Percentiles rank a stretch among this genome's conserved stretches.
Evolutionary conservation across 2,329 filamentous ascomycete genomes (phyloP).

Genomic region (Seiridium cupressi): DNA sequence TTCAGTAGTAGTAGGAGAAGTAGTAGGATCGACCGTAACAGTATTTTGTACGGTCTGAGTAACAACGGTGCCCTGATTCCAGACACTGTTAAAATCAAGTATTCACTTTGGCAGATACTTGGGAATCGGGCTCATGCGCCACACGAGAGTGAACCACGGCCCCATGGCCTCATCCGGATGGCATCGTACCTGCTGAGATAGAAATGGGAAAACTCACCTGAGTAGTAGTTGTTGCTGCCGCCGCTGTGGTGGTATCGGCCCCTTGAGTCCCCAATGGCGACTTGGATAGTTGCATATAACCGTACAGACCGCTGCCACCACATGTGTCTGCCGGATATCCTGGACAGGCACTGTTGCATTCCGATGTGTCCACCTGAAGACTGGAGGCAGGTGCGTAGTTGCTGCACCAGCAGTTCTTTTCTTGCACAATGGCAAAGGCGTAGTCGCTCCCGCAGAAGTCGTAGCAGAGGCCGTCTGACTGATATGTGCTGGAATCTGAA

Average conservation of each 20-base stretch:
- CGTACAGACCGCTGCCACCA: conserved; percentile 60
- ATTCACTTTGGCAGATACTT: not conserved
- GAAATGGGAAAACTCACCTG: conserved; percentile 24
- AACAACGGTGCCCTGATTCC: conserved; percentile 22
- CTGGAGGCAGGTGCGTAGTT: conserved; percentile 58
- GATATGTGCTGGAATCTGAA: conserved; percentile 54
- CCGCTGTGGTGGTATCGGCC: conserved; percentile 16
- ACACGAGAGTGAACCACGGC: not conserved
- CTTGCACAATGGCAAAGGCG: conserved; percentile 69
- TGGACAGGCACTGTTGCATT: conserved; percentile 62
- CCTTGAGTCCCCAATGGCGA: conserved; percentile 58
- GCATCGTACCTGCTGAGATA: not conserved
- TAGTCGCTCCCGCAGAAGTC: conserved; percentile 55
- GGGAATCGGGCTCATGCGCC: not conserved
- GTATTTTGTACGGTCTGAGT: conserved; percentile 34
- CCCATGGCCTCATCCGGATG: not conserved
- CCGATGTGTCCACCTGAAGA: conserved; percentile 33
- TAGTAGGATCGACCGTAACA: conserved; percentile 27
- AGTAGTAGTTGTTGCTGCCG: conserved; percentile 16
- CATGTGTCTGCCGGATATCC: conserved; percentile 68
- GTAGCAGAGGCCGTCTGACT: conserved; percentile 69
- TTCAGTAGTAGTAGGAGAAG: conserved; percentile 18
- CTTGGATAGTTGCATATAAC: conserved; percentile 59
- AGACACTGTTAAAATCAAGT: conserved; percentile 23
- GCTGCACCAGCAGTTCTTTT: conserved; percentile 70